Percentiles rank a stretch among this genome's conserved stretches.
phyloP scores from a whole-genome alignment of 2,329 filamentous ascomycete species.

The Cladosporium sp. region DNA sequence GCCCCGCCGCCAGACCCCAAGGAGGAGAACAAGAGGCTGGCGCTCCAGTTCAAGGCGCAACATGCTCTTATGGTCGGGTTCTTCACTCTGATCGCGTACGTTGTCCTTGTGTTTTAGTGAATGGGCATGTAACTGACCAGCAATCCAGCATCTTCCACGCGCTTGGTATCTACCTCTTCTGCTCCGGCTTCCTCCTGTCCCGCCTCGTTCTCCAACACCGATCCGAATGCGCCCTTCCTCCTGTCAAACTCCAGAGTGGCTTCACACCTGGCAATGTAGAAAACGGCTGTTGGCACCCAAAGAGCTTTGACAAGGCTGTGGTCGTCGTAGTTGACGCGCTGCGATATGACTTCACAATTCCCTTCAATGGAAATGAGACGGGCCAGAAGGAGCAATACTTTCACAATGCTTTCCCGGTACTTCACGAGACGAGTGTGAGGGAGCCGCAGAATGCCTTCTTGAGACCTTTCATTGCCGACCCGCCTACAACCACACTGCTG shows the following conservation, averaged over 20 bases:
- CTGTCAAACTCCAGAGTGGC: constrained; percentile 52
- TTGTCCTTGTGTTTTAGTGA: not conserved
- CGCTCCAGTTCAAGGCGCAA: constrained; percentile 54
- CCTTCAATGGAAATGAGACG: constrained; percentile 58
- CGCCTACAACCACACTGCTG: constrained; percentile 90
- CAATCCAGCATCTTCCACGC: constrained; percentile 65
- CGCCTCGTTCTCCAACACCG: constrained; percentile 77
- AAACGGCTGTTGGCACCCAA: constrained; percentile 92
- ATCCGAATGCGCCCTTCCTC: constrained; percentile 73
- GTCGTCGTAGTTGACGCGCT: constrained; percentile 90
- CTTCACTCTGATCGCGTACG: constrained; percentile 65
- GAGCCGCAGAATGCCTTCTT: constrained; percentile 82
- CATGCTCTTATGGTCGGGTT: constrained; percentile 61
- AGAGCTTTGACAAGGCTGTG: constrained; percentile 87
- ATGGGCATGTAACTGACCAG: constrained; percentile 22
- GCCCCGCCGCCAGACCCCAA: constrained; percentile 27
- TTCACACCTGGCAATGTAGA: constrained; percentile 43
- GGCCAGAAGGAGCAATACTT: constrained; percentile 61
- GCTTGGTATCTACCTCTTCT: constrained; percentile 86
- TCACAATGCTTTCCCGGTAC: constrained; percentile 82
- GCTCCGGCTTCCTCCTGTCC: constrained; percentile 89
- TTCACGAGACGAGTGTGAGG: constrained; percentile 77
- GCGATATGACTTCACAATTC: constrained; percentile 94
- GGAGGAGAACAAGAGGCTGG: constrained; percentile 41
- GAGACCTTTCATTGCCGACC: constrained; percentile 93